Evolutionary conservation across 345 rosid species (phyloP).

Genomic region (Acer campestre): DNA sequence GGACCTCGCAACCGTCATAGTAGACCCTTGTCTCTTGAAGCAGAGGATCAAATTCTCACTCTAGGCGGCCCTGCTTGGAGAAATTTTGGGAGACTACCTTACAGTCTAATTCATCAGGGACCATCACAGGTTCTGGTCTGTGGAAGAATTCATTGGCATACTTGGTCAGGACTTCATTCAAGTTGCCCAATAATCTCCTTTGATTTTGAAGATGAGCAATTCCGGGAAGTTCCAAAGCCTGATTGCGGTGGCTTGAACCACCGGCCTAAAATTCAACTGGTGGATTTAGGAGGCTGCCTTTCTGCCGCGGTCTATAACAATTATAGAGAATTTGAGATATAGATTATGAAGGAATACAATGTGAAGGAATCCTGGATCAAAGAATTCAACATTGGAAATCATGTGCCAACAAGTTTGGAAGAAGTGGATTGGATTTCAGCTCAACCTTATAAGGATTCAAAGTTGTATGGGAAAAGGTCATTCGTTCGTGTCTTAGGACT

Average conservation of each 20-base stretch:
- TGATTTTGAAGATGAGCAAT: conserved; percentile 26
- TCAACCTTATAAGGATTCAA: background rate
- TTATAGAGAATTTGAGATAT: conserved; percentile 10
- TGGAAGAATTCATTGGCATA: conserved; percentile 39
- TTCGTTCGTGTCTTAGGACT: conserved; percentile 12
- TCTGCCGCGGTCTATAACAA: conserved; percentile 13
- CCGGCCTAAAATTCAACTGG: background rate
- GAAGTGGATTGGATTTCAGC: background rate
- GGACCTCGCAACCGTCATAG: background rate
- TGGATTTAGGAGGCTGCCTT: conserved; percentile 28
- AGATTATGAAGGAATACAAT: conserved; percentile 30
- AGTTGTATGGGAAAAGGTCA: background rate
- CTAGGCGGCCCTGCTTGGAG: conserved; percentile 34
- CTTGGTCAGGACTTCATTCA: background rate
- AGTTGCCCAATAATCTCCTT: conserved; percentile 18
- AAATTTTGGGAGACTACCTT: conserved; percentile 16
- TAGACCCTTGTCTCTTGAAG: conserved; percentile 19
- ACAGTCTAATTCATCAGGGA: background rate
- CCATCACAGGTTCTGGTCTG: conserved; percentile 22
- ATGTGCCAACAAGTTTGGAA: conserved; percentile 17
- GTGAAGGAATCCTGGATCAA: conserved; percentile 31
- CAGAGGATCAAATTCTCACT: conserved; percentile 44
- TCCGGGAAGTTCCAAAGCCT: conserved; percentile 21
- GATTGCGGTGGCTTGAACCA: background rate
- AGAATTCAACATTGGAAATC: conserved; percentile 26